Evolutionary conservation across 2,329 filamentous ascomycete species (phyloP), one percentile per base, ranked within the genome.

Genomic region (Coniochaeta pulveracea): DNA sequence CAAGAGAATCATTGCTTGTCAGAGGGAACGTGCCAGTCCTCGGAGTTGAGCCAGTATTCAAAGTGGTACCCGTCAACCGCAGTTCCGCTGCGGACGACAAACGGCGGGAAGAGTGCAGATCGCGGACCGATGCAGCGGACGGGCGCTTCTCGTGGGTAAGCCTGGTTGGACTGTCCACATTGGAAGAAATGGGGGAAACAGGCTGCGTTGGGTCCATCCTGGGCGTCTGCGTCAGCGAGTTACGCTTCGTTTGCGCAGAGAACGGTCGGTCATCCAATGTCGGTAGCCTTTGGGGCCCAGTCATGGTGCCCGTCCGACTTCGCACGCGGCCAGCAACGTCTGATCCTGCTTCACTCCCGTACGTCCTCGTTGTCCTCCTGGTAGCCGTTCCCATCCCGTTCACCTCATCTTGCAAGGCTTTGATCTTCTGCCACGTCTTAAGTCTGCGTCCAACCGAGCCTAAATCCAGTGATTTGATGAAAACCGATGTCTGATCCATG

Each of bases 371-470:
- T 29, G 64, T 71, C 33, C 71, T 61, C 37, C 67, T 62, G 9
- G 60, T 63, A 17, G 56, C 41, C 11, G 50, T 37, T 6, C 53
- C 57, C 19, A 55, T 57, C 27, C 70, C 69, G 41, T 72, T 80
- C 26, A 91, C 78, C 54, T 95, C 85, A 48, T 93, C 84, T 52
- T 96, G 89, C 41, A 96, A 69, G 4, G 76, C 66, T 56, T 93
- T 93, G 55, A 96, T 88, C 57, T 91, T 94, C 57, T 95, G 85
- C 89, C 89, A 96, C 3, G 88, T 94, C 55, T 93, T 93, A 40
- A 96, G 60, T 40, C 89, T 73, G 37, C 85, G 73, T 7, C 89
- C 89, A 45, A 96, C 88, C 3, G 88, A 85, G 12, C 89, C 89
- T 43, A 96, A 68, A 45, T 95, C 85, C 47, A 95, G 93, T 29